These are phyloP conservation scores for Pachysolen tannophilus DNA, from an alignment of 805 yeast species.

Conservation along the genomic window DNA sequence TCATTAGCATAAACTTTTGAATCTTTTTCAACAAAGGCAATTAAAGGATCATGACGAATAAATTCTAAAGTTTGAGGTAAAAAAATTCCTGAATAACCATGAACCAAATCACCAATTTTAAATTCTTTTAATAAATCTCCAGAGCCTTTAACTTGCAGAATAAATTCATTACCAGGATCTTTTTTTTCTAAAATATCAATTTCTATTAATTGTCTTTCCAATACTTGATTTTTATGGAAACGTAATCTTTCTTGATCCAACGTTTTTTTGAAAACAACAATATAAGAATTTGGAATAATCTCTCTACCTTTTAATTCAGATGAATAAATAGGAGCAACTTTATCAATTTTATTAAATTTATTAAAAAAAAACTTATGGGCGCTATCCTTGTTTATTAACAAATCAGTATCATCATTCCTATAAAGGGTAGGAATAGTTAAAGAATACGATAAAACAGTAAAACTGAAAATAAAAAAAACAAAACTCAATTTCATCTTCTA, in stretches of 20 bases:
- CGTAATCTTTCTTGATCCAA: slow-evolving; percentile 42
- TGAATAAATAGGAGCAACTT: slow-evolving; percentile 40
- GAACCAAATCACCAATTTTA: not conserved
- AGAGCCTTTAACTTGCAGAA: slow-evolving; percentile 16
- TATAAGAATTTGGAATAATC: slow-evolving; percentile 66
- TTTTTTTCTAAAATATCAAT: slow-evolving; percentile 26
- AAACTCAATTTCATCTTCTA: no score
- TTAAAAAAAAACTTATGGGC: no score
- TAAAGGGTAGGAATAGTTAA: no score
- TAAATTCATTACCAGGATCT: slow-evolving; percentile 28
- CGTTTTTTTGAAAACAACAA: slow-evolving; percentile 71
- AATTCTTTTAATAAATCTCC: not conserved
- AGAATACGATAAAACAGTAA: no score
- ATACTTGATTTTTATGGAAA: slow-evolving; percentile 63
- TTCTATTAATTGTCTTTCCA: slow-evolving; percentile 38
- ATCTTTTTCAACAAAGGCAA: slow-evolving; percentile 60
- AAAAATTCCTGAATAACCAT: not conserved
- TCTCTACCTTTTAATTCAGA: slow-evolving; percentile 33
- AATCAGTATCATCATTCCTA: no score
- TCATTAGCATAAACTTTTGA: slow-evolving; percentile 44
- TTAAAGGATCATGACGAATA: slow-evolving; percentile 37
- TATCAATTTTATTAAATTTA: no score
- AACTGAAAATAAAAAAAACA: no score
- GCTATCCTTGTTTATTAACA: no score
- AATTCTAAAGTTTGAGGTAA: not conserved